Percentiles rank a stretch among this genome's conserved stretches.
phyloP scores from a whole-genome alignment of 495 filamentous ascomycete genomes.

The Podospora tetraspora region DNA sequence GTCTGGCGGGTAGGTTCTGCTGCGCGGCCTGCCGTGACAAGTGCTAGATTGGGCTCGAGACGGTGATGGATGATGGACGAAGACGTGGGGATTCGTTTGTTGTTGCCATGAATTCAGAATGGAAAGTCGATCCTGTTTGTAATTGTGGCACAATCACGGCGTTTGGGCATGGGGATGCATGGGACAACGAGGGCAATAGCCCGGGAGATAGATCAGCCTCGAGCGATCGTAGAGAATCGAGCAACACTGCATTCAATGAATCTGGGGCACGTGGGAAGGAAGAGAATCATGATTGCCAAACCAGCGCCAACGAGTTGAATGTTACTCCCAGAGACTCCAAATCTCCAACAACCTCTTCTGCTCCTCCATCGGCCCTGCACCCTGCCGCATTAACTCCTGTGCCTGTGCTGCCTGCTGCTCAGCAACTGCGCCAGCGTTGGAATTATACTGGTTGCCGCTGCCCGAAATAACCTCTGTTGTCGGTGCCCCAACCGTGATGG shows the following conservation, averaged over 20 bases:
- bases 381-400: not conserved
- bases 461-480: not conserved
- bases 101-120: not conserved
- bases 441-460: slow-evolving; percentile 2
- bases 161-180: not conserved
- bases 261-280: not conserved
- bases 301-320: not conserved
- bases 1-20: not conserved
- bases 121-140: not conserved
- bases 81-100: not conserved
- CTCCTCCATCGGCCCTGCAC: not conserved
- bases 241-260: not conserved
- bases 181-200: not conserved
- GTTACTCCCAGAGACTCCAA: slow-evolving; percentile 4
- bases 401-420: slow-evolving; percentile 3
- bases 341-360: slow-evolving; percentile 3
- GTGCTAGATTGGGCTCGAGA: not conserved
- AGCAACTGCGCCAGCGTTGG: not conserved
- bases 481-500: not conserved
- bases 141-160: not conserved
- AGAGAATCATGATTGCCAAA: not conserved
- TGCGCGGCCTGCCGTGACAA: not conserved
- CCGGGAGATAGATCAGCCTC: not conserved
- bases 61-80: not conserved
- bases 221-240: not conserved